These are phyloP conservation scores for Clathrospora elynae DNA, from an alignment of 2,329 filamentous ascomycete species.

Conservation along the genomic window DNA sequence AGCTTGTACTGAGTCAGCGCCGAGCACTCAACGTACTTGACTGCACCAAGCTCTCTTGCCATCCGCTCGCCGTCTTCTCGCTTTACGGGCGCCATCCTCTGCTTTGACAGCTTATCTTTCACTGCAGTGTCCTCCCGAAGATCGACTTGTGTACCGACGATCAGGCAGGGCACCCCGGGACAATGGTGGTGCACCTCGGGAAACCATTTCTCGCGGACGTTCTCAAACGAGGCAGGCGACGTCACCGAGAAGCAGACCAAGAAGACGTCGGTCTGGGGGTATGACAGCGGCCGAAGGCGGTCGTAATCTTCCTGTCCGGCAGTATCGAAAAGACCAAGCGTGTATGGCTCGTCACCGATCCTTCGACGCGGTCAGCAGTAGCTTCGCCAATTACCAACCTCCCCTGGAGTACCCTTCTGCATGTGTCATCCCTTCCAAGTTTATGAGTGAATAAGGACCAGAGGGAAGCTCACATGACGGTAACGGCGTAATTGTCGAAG, in stretches of 20 bases:
- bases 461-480: slow-evolving; percentile 80
- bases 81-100: slow-evolving; percentile 92
- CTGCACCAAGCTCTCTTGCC: slow-evolving; percentile 95
- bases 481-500: slow-evolving; percentile 99
- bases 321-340: slow-evolving; percentile 95
- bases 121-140: slow-evolving; percentile 87
- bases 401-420: slow-evolving; percentile 1
- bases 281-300: slow-evolving; percentile 91
- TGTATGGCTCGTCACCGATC: slow-evolving; percentile 99
- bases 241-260: slow-evolving; percentile 99
- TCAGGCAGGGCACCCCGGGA: slow-evolving; percentile 94
- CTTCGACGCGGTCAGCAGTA: slow-evolving; percentile 57
- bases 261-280: slow-evolving; percentile 98
- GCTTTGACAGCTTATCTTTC: slow-evolving; percentile 87
- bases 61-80: slow-evolving; percentile 94
- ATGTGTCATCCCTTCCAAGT: neutral
- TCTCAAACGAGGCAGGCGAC: slow-evolving; percentile 96
- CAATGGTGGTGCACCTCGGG: slow-evolving; percentile 99
- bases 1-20: slow-evolving; percentile 97
- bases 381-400: slow-evolving; percentile 9
- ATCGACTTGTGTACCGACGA: slow-evolving; percentile 97
- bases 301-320: slow-evolving; percentile 99
- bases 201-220: slow-evolving; percentile 99
- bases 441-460: slow-evolving; percentile 5
- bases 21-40: slow-evolving; percentile 99